phyloP scores from a whole-genome alignment of 371 early-diverging fungal genomes.

The Syncephalastrum sp. region DNA sequence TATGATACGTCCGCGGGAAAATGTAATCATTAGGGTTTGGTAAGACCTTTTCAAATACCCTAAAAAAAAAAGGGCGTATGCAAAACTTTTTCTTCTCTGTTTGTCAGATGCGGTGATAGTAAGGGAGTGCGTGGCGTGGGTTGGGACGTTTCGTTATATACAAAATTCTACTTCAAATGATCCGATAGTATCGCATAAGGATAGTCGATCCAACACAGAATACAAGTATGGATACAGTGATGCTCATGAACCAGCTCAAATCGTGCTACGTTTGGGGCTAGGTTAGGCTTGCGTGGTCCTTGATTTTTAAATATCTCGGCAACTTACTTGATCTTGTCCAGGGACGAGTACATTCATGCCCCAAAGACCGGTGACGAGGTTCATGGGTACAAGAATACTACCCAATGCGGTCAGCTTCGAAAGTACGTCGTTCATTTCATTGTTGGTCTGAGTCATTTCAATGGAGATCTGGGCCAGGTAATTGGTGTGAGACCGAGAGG shows the following conservation, averaged over 20 bases:
- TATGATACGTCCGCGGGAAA: too few relatives aligned
- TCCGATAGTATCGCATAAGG: conserved; percentile 33
- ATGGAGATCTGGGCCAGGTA: conserved; percentile 96
- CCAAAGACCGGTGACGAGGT: conserved; percentile 90
- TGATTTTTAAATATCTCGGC: not conserved
- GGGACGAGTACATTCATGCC: conserved; percentile 90
- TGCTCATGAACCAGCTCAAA: conserved; percentile 66
- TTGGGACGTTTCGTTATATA: too few relatives aligned
- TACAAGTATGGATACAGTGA: conserved; percentile 37
- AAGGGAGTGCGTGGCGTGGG: too few relatives aligned
- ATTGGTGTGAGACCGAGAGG: conserved; percentile 90
- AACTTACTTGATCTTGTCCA: conserved; percentile 52
- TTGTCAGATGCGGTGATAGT: too few relatives aligned
- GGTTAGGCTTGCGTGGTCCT: not conserved
- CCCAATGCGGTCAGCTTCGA: conserved; percentile 91
- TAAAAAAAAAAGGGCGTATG: too few relatives aligned
- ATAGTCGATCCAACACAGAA: conserved; percentile 40
- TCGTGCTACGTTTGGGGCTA: conserved; percentile 25
- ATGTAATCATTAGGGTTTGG: too few relatives aligned
- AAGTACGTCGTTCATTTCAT: conserved; percentile 87
- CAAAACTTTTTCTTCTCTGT: too few relatives aligned
- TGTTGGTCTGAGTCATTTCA: conserved; percentile 93
- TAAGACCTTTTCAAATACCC: too few relatives aligned
- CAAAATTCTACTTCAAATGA: conserved; percentile 17
- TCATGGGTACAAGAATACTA: conserved; percentile 92